A percentile compares a stretch with the other conserved stretches of the same genome.
phyloP scores from a whole-genome alignment of 1,284 basidiomycete genomes.

The Athelia sp. region DNA sequence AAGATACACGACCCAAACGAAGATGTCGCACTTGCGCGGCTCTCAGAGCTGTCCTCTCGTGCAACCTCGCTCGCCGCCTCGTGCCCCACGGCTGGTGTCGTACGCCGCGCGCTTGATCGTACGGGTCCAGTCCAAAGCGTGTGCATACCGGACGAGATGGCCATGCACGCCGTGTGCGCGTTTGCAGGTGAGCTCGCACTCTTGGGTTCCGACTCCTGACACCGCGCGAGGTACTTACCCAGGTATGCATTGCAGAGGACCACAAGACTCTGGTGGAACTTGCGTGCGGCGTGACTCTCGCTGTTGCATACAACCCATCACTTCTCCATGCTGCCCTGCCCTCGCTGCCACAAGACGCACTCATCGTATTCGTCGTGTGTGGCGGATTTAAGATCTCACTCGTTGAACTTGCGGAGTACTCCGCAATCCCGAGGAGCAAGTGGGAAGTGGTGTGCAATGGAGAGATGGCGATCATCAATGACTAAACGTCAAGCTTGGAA shows the following conservation, averaged over 20 bases:
- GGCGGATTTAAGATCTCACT: slow-evolving; percentile 67
- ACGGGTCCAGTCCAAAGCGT: slow-evolving; percentile 49
- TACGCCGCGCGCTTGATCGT: slow-evolving; percentile 59
- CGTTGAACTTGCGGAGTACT: slow-evolving; percentile 46
- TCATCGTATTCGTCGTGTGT: slow-evolving; percentile 62
- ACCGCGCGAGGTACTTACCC: slow-evolving; percentile 6
- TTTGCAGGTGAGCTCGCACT: not conserved
- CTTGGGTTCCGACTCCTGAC: not conserved
- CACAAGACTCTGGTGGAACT: slow-evolving; percentile 71
- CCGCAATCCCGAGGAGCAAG: slow-evolving; percentile 30
- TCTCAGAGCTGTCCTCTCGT: slow-evolving; percentile 51
- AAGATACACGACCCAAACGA: slow-evolving; percentile 33
- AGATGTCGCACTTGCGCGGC: slow-evolving; percentile 48
- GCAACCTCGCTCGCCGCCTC: slow-evolving; percentile 72
- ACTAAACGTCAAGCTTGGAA: slow-evolving; percentile 10
- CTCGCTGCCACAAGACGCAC: slow-evolving; percentile 23
- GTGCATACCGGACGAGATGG: slow-evolving; percentile 61
- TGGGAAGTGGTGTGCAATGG: slow-evolving; percentile 39
- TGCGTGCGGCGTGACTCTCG: slow-evolving; percentile 63
- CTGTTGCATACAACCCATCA: slow-evolving; percentile 52
- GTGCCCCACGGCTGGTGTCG: slow-evolving; percentile 50
- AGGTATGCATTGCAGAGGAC: slow-evolving; percentile 42
- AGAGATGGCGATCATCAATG: slow-evolving; percentile 23
- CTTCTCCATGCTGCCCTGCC: slow-evolving; percentile 46
- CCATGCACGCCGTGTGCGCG: slow-evolving; percentile 49